phyloP scores from a whole-genome alignment of 805 yeast species.

The Metschnikowia similis region DNA sequence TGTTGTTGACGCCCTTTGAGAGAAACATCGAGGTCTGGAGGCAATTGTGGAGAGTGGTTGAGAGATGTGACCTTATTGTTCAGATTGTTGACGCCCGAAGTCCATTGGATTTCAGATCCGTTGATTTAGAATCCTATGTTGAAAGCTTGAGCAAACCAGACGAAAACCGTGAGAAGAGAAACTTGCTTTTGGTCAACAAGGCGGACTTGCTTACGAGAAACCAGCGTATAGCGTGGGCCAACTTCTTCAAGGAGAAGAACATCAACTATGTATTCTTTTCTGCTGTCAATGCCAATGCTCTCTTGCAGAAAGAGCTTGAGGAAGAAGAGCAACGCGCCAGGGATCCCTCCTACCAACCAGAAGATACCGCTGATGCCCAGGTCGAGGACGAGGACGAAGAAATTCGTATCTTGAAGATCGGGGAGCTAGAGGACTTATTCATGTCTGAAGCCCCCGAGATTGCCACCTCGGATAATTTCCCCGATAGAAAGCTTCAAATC shows the following conservation, averaged over 20 bases:
- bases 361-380: background rate
- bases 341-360: conserved; percentile 12
- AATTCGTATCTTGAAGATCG: conserved; percentile 71
- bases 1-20: conserved; percentile 92
- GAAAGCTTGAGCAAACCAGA: conserved; percentile 60
- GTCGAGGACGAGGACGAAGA: conserved; percentile 21
- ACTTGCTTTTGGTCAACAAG: conserved; percentile 83
- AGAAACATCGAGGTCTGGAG: conserved; percentile 97
- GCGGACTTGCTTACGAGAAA: conserved; percentile 78
- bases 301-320: conserved; percentile 58
- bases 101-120: conserved; percentile 84
- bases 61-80: conserved; percentile 87
- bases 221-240: conserved; percentile 86
- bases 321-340: conserved; percentile 30
- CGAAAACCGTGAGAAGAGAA: conserved; percentile 51
- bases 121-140: conserved; percentile 82
- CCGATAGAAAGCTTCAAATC: conserved; percentile 65
- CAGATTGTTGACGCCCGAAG: conserved; percentile 98
- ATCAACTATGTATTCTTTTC: conserved; percentile 89
- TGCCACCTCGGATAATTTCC: conserved; percentile 53
- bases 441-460: conserved; percentile 70
- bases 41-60: conserved; percentile 96
- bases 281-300: conserved; percentile 78
- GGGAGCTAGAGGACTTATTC: conserved; percentile 80
- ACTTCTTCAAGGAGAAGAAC: conserved; percentile 61